Conservation (phyloP, 2,329 filamentous ascomycete genomes). For the Penicillium sp. region DNA sequence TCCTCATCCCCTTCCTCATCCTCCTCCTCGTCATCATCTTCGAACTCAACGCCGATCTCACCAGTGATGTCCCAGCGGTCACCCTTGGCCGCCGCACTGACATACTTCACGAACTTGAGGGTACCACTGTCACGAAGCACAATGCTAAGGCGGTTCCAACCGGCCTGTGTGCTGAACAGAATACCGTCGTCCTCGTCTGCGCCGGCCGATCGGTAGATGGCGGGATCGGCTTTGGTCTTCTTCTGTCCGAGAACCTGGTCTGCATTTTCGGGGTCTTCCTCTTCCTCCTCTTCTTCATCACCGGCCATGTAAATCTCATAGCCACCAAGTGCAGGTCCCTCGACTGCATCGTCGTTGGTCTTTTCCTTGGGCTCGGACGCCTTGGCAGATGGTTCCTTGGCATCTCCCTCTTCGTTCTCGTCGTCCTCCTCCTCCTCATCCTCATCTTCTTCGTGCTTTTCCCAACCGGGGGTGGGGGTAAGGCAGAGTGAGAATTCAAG, state of each 20-base stretch:
- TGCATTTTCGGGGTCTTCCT: conserved; percentile 34
- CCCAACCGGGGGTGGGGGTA: conserved; percentile 85
- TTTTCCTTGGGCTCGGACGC: conserved; percentile 39
- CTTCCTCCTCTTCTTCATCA: conserved; percentile 68
- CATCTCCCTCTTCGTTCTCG: conserved; percentile 38
- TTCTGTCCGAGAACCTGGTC: conserved; percentile 34
- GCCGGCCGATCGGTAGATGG: conserved; percentile 74
- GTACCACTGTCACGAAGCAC: conserved; percentile 85
- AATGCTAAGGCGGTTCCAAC: conserved; percentile 90
- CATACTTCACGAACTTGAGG: conserved; percentile 94
- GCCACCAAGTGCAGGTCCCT: conserved; percentile 48
- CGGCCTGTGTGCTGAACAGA: conserved; percentile 66
- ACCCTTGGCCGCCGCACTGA: conserved; percentile 76
- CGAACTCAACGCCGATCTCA: conserved; percentile 69
- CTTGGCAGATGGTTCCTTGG: conserved; percentile 19
- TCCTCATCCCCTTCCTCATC: conserved; percentile 35
- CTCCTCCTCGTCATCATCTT: conserved; percentile 50
- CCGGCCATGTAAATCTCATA: conserved; percentile 87
- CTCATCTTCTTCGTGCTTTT: conserved; percentile 63
- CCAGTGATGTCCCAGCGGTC: conserved; percentile 92
- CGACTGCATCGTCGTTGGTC: conserved; percentile 25
- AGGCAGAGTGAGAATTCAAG: conserved; percentile 86
- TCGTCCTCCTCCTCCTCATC: conserved; percentile 49
- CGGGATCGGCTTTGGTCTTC: conserved; percentile 64
- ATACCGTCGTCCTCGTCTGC: conserved; percentile 73